A percentile compares a stretch with the other conserved stretches of the same genome.
phyloP scores from a whole-genome alignment of 1,284 basidiomycete species.

The Cystobasidium pallidum region DNA sequence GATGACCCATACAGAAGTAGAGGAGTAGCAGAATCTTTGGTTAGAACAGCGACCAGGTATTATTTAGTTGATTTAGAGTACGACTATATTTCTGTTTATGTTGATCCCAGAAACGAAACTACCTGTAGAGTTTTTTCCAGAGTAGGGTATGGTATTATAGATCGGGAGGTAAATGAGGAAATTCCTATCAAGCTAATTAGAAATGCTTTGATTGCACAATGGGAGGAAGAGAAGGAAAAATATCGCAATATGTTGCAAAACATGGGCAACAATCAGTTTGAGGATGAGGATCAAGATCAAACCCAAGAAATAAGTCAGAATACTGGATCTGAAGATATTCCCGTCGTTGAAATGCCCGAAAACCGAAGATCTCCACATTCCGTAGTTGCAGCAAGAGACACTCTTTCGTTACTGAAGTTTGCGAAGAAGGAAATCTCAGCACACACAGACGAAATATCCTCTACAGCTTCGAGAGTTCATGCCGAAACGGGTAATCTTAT shows the following conservation, averaged over 20 bases:
- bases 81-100: constrained; percentile 40
- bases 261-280: background rate
- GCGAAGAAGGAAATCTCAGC: background rate
- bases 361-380: background rate
- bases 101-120: constrained; percentile 35
- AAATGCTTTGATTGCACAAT: constrained; percentile 20
- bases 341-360: background rate
- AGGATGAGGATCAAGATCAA: background rate
- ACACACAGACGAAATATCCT: background rate
- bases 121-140: constrained; percentile 26
- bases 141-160: constrained; percentile 34
- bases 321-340: background rate
- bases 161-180: constrained; percentile 26
- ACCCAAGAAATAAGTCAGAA: background rate
- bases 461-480: background rate
- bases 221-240: constrained; percentile 19
- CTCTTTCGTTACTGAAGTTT: background rate
- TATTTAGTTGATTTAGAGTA: constrained; percentile 23
- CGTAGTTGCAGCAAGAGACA: background rate
- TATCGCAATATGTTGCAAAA: background rate
- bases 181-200: constrained; percentile 30
- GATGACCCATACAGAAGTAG: constrained; percentile 34
- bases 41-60: constrained; percentile 35
- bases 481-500: background rate
- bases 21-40: constrained; percentile 42